Evolutionary conservation across 371 early-diverging fungal genomes (phyloP), one percentile per base, ranked within the genome.

Genomic region (Rhizopus sp.): DNA sequence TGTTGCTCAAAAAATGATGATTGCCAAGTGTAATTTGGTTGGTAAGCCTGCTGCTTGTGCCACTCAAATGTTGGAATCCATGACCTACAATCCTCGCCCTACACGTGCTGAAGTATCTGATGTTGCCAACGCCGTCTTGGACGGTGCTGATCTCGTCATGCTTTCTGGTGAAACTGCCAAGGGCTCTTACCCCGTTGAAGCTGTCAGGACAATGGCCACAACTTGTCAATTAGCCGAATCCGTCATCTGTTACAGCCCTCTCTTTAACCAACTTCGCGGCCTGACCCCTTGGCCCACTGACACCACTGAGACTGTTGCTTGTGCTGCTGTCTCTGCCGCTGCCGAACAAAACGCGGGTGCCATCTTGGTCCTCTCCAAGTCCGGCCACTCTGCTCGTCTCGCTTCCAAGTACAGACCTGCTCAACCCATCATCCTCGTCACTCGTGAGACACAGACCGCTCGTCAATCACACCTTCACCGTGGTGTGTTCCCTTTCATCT

Each of bases 31-130:
- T 82, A 95, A 93, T 73, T 70, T 88, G 61, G 90, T 87, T 8
- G 93, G 94, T 47, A 98, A 97, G 78, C 96, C 96, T 29, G 93
- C 95, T 41, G 92, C 96, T 40, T 89, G 91, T 66, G 99, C 99
- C 50, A 98, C 98, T 41, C 98, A 99, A 75, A 98, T 99, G 99
- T 83, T 99, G 39, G 97, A 98, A 70, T 93, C 94, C 50, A 98
- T 98, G 98, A 95, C 91, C 32, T 80, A 86, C 69, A 93, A 93
- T 77, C 91, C 92, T 60, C 86, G 92, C 15, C 98, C 98, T 3
- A 98, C 97, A 23, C 90, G 99, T 68, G 96, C 99, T 42, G 99
- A 99, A 66, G 95, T 94, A n/a, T 93, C 93, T 32, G 99, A 99
- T 74, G 96, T 99, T 42, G 96, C 98, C 45, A 96, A 97, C 74